Conservation (phyloP, 768 basidiomycete genomes). For the Termitomyces sp. region DNA sequence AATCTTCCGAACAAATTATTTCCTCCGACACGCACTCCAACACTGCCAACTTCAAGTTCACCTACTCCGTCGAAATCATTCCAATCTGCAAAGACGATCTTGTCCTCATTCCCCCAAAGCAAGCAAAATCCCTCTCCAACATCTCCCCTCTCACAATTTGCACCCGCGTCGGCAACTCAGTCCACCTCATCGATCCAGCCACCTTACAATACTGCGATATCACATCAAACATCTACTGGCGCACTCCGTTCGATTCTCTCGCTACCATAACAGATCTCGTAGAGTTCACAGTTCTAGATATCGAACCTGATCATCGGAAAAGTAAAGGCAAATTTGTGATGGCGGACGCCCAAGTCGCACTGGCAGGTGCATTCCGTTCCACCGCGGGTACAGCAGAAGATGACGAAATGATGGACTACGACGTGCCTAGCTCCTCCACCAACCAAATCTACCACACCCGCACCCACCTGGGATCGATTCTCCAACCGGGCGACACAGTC, state of each 20-base stretch:
- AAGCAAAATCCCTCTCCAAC: constrained; percentile 79
- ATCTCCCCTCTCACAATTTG: constrained; percentile 87
- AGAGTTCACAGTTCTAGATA: constrained; percentile 92
- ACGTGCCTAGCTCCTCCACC: constrained; percentile 42
- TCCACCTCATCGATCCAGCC: constrained; percentile 86
- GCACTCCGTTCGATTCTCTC: constrained; percentile 82
- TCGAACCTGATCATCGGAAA: constrained; percentile 68
- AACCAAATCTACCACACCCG: constrained; percentile 93
- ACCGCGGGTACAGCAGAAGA: constrained; percentile 19
- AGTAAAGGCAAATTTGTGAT: constrained; percentile 76
- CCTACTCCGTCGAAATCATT: constrained; percentile 95
- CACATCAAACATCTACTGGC: constrained; percentile 78
- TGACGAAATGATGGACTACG: constrained; percentile 58
- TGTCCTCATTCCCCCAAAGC: constrained; percentile 80
- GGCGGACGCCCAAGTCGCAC: constrained; percentile 80
- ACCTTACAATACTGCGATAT: constrained; percentile 85
- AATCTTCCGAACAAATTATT: constrained; percentile 90
- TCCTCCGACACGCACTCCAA: constrained; percentile 89
- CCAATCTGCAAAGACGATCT: constrained; percentile 98
- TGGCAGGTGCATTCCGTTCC: constrained; percentile 74
- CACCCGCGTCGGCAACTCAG: constrained; percentile 84
- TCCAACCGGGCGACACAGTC: constrained; percentile 93
- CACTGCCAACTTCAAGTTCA: constrained; percentile 95
- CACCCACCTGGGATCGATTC: constrained; percentile 85
- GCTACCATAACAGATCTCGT: constrained; percentile 81